Conservation (phyloP, 2,329 filamentous ascomycete species). For the Monascus ruber region DNA sequence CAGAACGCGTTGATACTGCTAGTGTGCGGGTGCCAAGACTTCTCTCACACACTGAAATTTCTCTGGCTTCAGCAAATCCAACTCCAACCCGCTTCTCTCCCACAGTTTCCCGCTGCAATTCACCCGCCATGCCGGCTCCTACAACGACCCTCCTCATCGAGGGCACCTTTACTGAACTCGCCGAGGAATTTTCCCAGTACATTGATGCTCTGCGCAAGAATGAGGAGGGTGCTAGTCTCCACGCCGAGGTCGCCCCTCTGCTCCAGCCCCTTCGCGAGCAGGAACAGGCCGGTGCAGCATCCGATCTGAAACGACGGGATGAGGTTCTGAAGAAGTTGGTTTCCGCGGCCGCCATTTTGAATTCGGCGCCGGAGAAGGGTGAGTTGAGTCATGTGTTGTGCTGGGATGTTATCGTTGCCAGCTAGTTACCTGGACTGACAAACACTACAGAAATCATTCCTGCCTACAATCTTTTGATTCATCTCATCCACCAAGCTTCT, state of each 20-base stretch:
- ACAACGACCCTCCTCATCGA: conserved; percentile 63
- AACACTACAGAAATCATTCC: conserved; percentile 64
- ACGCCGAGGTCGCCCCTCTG: conserved; percentile 58
- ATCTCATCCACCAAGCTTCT: conserved; percentile 78
- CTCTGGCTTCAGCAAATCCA: conserved; percentile 13
- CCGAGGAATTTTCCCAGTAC: conserved; percentile 89
- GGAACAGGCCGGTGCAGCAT: conserved; percentile 42
- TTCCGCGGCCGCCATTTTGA: conserved; percentile 63
- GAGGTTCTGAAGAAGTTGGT: conserved; percentile 85
- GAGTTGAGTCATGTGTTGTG: conserved; percentile 20
- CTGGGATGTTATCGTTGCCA: not conserved
- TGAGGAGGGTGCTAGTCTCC: conserved; percentile 41
- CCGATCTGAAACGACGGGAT: conserved; percentile 54
- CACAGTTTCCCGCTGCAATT: conserved; percentile 8
- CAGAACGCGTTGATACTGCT: too few relatives aligned
- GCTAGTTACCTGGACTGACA: conserved; percentile 15
- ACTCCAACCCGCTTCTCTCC: conserved; percentile 7
- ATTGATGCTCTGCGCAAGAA: conserved; percentile 69
- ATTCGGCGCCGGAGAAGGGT: conserved; percentile 80
- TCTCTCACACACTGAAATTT: conserved; percentile 33
- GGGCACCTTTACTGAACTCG: conserved; percentile 85
- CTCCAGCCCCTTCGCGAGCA: conserved; percentile 46
- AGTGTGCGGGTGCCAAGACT: conserved; percentile 21
- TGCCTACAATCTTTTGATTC: conserved; percentile 92
- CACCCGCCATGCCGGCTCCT: conserved; percentile 44